These are phyloP conservation scores for Gracilaria domingensis DNA, from an alignment of 23 red algal species.

Conservation along the genomic window DNA sequence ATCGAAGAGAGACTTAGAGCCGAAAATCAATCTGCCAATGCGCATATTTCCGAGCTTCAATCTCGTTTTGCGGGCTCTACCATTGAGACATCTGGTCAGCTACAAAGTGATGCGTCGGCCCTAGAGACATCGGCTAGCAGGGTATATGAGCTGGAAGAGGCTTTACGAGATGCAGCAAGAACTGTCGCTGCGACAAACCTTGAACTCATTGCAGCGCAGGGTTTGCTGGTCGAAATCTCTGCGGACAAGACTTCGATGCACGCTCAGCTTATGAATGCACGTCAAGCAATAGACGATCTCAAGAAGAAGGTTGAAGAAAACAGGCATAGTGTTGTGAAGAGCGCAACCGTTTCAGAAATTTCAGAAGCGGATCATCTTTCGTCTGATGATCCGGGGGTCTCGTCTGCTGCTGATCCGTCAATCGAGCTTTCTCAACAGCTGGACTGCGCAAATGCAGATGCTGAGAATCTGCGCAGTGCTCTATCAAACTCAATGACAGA, in stretches of 20 bases:
- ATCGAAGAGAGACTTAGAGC: slow-evolving; percentile 14
- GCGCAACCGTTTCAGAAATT: slow-evolving; percentile 30
- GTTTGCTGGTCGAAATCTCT: slow-evolving; percentile 60
- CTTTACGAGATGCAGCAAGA: slow-evolving; percentile 62
- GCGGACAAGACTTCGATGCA: slow-evolving; percentile 57
- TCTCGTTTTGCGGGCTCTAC: slow-evolving; percentile 29
- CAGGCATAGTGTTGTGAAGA: background rate
- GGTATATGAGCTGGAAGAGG: slow-evolving; percentile 53
- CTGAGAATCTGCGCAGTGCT: slow-evolving; percentile 28
- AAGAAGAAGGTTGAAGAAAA: slow-evolving; percentile 2
- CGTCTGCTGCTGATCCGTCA: background rate
- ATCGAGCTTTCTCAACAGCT: slow-evolving; percentile 24
- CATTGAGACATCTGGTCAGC: background rate
- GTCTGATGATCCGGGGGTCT: background rate
- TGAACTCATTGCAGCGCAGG: slow-evolving; percentile 57
- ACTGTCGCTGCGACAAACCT: slow-evolving; percentile 57
- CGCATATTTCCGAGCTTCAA: slow-evolving; percentile 17
- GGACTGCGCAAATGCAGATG: slow-evolving; percentile 29
- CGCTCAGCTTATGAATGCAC: slow-evolving; percentile 20
- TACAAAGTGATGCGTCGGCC: background rate
- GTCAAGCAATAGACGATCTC: slow-evolving; percentile 33
- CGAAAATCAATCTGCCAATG: slow-evolving; percentile 18
- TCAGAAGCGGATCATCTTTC: slow-evolving; percentile 43
- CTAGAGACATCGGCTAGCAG: background rate
- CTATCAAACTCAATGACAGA: slow-evolving; percentile 30